Base-by-base conservation (phyloP, 2,329 filamentous ascomycete genomes). In the Xylaria sp. region DNA sequence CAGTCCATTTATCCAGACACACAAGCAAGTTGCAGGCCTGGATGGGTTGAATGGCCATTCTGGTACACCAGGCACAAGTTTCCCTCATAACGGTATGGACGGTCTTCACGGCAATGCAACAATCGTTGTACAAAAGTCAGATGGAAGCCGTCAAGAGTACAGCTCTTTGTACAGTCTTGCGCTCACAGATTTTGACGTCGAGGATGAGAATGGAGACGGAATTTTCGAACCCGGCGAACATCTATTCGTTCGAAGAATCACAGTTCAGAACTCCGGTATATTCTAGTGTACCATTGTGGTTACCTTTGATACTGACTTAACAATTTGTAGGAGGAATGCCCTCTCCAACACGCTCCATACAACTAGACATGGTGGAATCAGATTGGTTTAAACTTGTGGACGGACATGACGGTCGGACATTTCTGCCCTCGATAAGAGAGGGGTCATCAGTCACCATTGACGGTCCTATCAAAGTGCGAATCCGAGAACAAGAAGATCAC, bases 181-280 rank as follows among this genome's bases (percentile, higher is more conserved):
- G 38, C 54, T 64, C 47, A 39, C 38, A 22, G 55, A 54, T 31
- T 64, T 64, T 47, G 47, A 64, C 15, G 61, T 64, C 29, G 61
- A 64, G 47, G 61, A 64, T 59, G 61, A 59, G 55, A 59, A 59
- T 11, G 38, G 61, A 59, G 61, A 64, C 20, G 61, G 61, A 39
- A 59, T 59, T 54, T 54, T 59, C 36, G 61, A 64, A 47, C 61
- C 61, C 6, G 55, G 61, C 13, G 61, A 59, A 47, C 36, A 54
- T 39, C 29, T 64, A 53, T 64, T 64, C 11, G 7, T 59, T 54
- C 61, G 61, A 64, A 58, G 61, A 59, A 64, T 64, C 47, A 64
- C 15, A 47, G 47, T 59, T 47, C 54, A 17, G 45, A 64, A 59
- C 38, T 64, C 61, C 20, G 54, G 61, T 59, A 53, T 53, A 55